Base-by-base conservation (phyloP, 2,329 filamentous ascomycete species). In the Aureobasidium sp. region DNA sequence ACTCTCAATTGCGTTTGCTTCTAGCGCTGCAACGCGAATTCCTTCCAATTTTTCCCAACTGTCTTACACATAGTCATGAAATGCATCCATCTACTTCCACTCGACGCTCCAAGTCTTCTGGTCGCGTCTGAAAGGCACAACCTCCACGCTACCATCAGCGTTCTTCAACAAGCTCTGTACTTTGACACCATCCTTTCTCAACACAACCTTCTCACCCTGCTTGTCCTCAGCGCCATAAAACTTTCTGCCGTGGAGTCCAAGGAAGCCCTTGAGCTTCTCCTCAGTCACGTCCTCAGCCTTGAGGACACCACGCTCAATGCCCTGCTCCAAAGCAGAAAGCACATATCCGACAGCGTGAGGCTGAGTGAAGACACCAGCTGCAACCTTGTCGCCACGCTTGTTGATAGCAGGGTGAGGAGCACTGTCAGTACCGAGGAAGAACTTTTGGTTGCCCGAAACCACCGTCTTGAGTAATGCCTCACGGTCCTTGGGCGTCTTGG, bases 331-430 rank as follows among this genome's bases (percentile, higher is more conserved):
- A 19, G 79, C 79, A 66, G 78, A 78, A 21, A 89, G 70, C 41
- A 88, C 83, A 42, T 83, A 75, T 52, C 81, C 81, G 2, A 82
- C 74, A 0, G 81, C 82, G 64, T 83, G 83, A 3, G 84, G 83
- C 70, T 91, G 87, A 1, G 87, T 90, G 66, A 89, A 91, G 38
- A 90, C 86, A 4, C 87, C 87, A 0, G 87, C 87, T 0, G 84
- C 80, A 1, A 83, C 78, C 60, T 66, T 67, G 64, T 66, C 73
- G 66, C 76, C 78, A 53, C 75, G 72, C 70, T 88, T 88, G 56
- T 78, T 76, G n/a, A 66, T 64, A 3, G 80, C 70, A 10, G 78
- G 77, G 64, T 88, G 81, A 64, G 86, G 85, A n/a, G 86, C 86
- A 12, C 77, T 82, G 66, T 89, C 86, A n/a, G 76, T 82, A 34